These are phyloP conservation scores for Nannochloropsis granulata DNA, from an alignment of 108 stramenopile genomes.

Conservation along the genomic window DNA sequence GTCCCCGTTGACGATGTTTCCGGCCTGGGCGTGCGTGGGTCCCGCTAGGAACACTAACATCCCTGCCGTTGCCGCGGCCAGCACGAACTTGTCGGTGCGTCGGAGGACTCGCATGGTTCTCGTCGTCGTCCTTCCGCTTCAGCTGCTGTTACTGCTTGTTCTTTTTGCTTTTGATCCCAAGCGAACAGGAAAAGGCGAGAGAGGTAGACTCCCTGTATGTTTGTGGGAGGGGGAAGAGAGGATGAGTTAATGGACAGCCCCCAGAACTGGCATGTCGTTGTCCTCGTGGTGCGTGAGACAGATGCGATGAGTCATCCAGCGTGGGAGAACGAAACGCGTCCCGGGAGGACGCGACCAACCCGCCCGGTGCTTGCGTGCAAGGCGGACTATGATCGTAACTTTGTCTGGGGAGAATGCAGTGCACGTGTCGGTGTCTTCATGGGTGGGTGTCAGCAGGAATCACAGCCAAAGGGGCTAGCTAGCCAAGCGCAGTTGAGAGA, in stretches of 20 bases:
- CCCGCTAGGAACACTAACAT: background rate
- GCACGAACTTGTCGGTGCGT: background rate
- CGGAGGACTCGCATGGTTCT: background rate
- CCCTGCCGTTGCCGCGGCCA: background rate
- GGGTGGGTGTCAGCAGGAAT: too few species aligned
- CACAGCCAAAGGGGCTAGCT: too few species aligned
- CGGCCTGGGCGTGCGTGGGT: background rate
- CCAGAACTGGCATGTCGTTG: too few species aligned
- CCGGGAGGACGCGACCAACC: too few species aligned
- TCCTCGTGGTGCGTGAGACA: too few species aligned
- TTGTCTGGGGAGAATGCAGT: too few species aligned
- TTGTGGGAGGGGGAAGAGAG: background rate
- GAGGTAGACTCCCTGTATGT: background rate
- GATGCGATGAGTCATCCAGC: too few species aligned
- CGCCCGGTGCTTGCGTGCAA: too few species aligned
- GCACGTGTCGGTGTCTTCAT: too few species aligned
- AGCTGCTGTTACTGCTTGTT: background rate
- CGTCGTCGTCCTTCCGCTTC: background rate
- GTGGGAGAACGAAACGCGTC: too few species aligned
- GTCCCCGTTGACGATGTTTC: background rate
- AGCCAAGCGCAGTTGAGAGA: too few species aligned
- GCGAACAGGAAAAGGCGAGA: background rate
- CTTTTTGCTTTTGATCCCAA: background rate
- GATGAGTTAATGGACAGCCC: background rate
- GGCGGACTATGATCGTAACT: too few species aligned